These are phyloP conservation scores for Sclerotinia minor DNA, from an alignment of 2,329 filamentous ascomycete species.

Conservation along the genomic window DNA sequence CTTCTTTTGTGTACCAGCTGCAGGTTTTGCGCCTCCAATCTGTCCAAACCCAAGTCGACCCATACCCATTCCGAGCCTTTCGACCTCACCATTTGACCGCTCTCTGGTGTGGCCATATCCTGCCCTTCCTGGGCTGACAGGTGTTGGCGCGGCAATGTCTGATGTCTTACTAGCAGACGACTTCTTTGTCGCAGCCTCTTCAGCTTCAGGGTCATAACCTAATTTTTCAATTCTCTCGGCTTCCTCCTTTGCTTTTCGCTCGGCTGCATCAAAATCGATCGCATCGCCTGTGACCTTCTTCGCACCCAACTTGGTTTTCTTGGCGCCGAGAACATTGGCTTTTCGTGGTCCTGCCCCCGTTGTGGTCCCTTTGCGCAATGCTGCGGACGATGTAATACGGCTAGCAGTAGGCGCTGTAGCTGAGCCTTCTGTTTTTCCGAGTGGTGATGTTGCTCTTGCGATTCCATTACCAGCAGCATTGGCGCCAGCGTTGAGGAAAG, in stretches of 20 bases:
- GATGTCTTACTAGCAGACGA: constrained; percentile 44
- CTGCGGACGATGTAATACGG: constrained; percentile 73
- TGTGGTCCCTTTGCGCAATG: constrained; percentile 73
- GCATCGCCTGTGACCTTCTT: constrained; percentile 83
- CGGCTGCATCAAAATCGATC: constrained; percentile 96
- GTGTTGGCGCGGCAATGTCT: constrained; percentile 69
- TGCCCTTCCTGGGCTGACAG: constrained; percentile 64
- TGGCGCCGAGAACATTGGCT: constrained; percentile 79
- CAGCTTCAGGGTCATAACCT: constrained; percentile 91
- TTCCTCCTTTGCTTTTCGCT: constrained; percentile 96
- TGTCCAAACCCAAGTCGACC: constrained; percentile 41
- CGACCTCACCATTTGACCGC: constrained; percentile 75
- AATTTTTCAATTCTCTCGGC: constrained; percentile 93
- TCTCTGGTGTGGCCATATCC: constrained; percentile 61
- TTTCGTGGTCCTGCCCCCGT: constrained; percentile 69
- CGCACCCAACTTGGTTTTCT: constrained; percentile 84
- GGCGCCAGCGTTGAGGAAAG: constrained; percentile 73
- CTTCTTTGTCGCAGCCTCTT: constrained; percentile 54
- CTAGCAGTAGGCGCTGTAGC: constrained; percentile 60
- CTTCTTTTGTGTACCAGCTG: constrained; percentile 48
- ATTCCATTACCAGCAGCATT: constrained; percentile 70
- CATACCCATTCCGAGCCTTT: constrained; percentile 72
- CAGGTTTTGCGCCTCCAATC: constrained; percentile 38
- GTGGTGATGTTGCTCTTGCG: constrained; percentile 79
- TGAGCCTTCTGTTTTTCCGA: constrained; percentile 61